These are phyloP conservation scores for Erythrobasidium hasegawianum DNA, from an alignment of 1,284 basidiomycete species.

Conservation along the genomic window DNA sequence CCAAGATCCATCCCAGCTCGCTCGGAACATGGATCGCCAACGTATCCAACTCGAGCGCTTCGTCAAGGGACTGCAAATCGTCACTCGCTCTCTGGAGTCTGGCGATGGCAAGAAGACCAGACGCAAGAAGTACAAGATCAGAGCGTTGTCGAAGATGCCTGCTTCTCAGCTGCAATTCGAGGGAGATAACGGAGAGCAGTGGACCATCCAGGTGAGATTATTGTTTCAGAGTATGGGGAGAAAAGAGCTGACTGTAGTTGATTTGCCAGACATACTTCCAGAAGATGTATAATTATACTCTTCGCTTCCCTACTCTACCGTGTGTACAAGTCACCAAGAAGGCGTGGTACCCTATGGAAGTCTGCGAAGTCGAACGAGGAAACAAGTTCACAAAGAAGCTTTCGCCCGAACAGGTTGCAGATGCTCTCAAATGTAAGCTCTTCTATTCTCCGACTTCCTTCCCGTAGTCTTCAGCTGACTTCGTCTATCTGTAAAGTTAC, in stretches of 20 bases:
- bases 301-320: slow-evolving; percentile 36
- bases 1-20: slow-evolving; percentile 16
- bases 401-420: slow-evolving; percentile 38
- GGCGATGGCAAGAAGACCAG: slow-evolving; percentile 16
- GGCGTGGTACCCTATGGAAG: slow-evolving; percentile 42
- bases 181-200: slow-evolving; percentile 19
- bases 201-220: not conserved
- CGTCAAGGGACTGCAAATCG: slow-evolving; percentile 25
- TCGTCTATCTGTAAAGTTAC: slow-evolving; percentile 10
- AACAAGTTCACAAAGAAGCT: slow-evolving; percentile 39
- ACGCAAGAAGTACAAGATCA: slow-evolving; percentile 31
- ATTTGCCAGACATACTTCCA: slow-evolving; percentile 22
- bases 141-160: slow-evolving; percentile 11
- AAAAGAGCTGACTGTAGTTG: too few relatives aligned
- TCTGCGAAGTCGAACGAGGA: slow-evolving; percentile 37
- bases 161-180: slow-evolving; percentile 18
- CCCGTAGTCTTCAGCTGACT: not conserved
- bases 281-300: slow-evolving; percentile 26
- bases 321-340: slow-evolving; percentile 39
- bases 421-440: slow-evolving; percentile 36
- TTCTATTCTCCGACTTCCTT: not conserved
- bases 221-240: too few relatives aligned
- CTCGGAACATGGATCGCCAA: slow-evolving; percentile 23
- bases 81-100: slow-evolving; percentile 9
- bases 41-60: slow-evolving; percentile 30